Base-by-base conservation (phyloP, 164 flowering plant genomes). In the Sextonia rubra region DNA sequence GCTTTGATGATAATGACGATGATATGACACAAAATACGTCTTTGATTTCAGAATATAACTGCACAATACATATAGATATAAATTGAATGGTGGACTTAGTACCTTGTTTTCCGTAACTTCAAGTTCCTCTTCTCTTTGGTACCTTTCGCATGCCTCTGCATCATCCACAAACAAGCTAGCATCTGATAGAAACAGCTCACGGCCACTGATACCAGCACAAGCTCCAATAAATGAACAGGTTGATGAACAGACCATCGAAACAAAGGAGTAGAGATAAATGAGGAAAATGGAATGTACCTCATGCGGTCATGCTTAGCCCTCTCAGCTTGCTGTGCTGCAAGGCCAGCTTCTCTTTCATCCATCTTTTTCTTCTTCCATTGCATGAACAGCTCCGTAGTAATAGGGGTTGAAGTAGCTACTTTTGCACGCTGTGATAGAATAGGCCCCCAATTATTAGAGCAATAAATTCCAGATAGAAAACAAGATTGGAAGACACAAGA, bases 281-380 rank as follows among this genome's bases (percentile, higher is more conserved):
- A 23, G 24, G 9, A 61, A 66, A 44, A 47, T 47, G 27, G 63
- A 25, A 60, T 20, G 12, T 79, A 88, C 96, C 96, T 91, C 96
- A 89, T 86, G 24, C 93, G 85, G 71, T 91, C 99, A 83, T 93
- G 87, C 86, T 93, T 93, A 76, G 97, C 99, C 78, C 99, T 93
- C 63, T 95, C 98, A 49, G 96, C 96, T 60, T 74, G 82, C 72
- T 73, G 81, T 61, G 91, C 90, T 81, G 92, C 94, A 84, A 95
- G 80, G 22, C 91, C 84, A 72, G 89, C 96, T 52, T 93, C 96
- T 81, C 82, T 89, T 78, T 88, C 97, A 25, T 88, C 98, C 48
- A 74, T 75, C 83, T 88, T 95, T 74, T 88, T 95, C 87, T 81
- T 87, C 83, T 87, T 95, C 99, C 99, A 95, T 86, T 90, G 86